Percentiles rank a stretch among this genome's conserved stretches.
These are phyloP conservation scores for Pseudogymnoascus sp. DNA, from an alignment of 2,329 filamentous ascomycete species.

Conservation along the genomic window DNA sequence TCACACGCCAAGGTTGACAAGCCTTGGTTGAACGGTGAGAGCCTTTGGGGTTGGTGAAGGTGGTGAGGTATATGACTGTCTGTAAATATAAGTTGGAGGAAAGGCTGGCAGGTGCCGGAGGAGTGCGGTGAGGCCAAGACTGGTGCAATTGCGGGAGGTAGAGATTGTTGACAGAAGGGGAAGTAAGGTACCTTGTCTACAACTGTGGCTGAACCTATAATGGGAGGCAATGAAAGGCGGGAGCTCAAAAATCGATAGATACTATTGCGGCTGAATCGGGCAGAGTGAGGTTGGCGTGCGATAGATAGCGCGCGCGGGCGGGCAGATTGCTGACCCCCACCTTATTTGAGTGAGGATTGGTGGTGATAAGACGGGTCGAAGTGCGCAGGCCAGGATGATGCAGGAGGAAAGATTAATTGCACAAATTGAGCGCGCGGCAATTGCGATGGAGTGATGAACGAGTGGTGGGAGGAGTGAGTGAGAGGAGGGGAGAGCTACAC, in stretches of 20 bases:
- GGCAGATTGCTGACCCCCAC: conserved; percentile 1
- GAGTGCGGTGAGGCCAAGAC: background rate
- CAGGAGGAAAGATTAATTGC: background rate
- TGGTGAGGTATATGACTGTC: background rate
- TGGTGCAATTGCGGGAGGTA: background rate
- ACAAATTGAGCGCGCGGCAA: background rate
- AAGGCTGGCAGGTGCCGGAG: background rate
- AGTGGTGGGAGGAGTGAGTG: background rate
- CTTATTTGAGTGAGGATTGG: background rate
- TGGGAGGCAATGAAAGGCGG: background rate
- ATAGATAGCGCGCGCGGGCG: background rate
- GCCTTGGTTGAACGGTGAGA: background rate
- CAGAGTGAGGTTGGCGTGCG: background rate
- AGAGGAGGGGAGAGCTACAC: background rate
- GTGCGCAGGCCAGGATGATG: background rate
- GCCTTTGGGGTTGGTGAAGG: background rate
- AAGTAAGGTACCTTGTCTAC: background rate
- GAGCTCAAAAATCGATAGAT: background rate
- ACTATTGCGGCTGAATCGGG: conserved; percentile 4
- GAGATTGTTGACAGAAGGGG: background rate
- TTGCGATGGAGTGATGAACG: background rate
- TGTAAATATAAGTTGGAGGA: background rate
- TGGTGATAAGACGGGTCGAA: background rate
- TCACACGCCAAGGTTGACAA: background rate
- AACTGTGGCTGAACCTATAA: background rate